Base-by-base conservation (phyloP, 495 filamentous ascomycete genomes). In the Penicillium samsonianum region DNA sequence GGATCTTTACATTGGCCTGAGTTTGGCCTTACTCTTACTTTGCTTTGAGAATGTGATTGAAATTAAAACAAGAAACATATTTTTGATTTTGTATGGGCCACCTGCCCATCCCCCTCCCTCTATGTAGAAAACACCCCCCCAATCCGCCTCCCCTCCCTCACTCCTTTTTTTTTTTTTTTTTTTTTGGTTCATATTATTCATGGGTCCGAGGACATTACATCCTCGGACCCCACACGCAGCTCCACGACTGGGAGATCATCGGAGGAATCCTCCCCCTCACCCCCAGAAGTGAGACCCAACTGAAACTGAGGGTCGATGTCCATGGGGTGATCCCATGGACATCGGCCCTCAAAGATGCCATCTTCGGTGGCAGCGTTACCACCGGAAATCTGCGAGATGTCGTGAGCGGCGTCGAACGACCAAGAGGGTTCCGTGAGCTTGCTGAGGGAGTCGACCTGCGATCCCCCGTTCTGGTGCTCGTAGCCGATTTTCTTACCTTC, bases 171-270 rank as follows among this genome's bases (percentile, higher is more conserved):
- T 12, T 14, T 48, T 35, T n/a, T 35, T 43, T 7, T 42, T 53
- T 28, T 23, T 22, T 19, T 49, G 31, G 16, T 5, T 55, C n/a
- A n/a, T 20, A 30, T 37, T 38, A 38, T 44, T 53, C 46, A 70
- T 57, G 47, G 62, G 40, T 68, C 62, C 22, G 67, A 64, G 43
- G 59, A 55, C 42, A 73, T 64, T 54, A 66, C 70, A 12, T 74
- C 69, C 25, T 76, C 75, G 8, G 77, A 73, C 25, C 69, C 63
- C 22, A 78, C 70, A 48, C 67, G 72, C 35, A 80, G 64, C 59
- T 82, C 78, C 49, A 77, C 71, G 23, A 80, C 77, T 5, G 78
- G 74, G 25, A 77, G 65, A 5, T 80, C 75, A 22, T 78, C 73
- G 35, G 73, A 70, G 23, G 74, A 75, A 26, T 63, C 74, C 35